Base-by-base conservation (phyloP, 805 yeast genomes). In the Citeromyces matritensis region DNA sequence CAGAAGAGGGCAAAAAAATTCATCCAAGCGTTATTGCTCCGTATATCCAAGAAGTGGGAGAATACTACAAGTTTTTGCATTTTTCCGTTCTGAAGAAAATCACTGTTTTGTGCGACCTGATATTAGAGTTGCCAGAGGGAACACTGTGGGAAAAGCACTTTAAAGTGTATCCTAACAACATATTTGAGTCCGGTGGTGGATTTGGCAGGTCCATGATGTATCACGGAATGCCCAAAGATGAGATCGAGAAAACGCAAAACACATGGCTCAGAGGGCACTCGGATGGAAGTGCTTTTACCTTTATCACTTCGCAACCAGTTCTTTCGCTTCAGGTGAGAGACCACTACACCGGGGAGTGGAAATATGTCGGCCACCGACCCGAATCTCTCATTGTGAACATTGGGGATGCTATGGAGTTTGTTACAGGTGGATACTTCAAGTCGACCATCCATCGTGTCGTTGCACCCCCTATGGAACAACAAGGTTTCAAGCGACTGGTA, bases 201-300 rank as follows among this genome's bases (percentile, higher is more conserved):
- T 47, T 49, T 33, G 61, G 61, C 2, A 42, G 65, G 26, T 44
- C 57, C 29, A 49, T 60, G 50, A 34, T 49, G 27, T 60, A 60
- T 37, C 51, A 54, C 36, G 58, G 53, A 23, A 50, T 50, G 23
- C 41, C 44, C 23, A 45, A 46, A 9, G 48, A 46, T 5, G 51
- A 51, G 12, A 45, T 47, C 7, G 27, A 41, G 13, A 42, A 47
- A 28, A 59, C 66, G 0, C 51, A 50, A 7, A 46, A 51, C 19
- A 61, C 61, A 3, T 62, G 60, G 60, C 45, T 65, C 19, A 48
- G 69, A 30, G 71, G 70, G 2, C 71, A 65, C 37, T 56, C 65
- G 19, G 70, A 65, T 41, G 55, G 51, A 12, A 48, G 55, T 35
- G 64, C 55, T 1, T 50, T 60, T 29, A 46, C 65, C 1, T 57